phyloP scores from a whole-genome alignment of 1,139 yeast genomes.

The Saccharomyces hybrid region DNA sequence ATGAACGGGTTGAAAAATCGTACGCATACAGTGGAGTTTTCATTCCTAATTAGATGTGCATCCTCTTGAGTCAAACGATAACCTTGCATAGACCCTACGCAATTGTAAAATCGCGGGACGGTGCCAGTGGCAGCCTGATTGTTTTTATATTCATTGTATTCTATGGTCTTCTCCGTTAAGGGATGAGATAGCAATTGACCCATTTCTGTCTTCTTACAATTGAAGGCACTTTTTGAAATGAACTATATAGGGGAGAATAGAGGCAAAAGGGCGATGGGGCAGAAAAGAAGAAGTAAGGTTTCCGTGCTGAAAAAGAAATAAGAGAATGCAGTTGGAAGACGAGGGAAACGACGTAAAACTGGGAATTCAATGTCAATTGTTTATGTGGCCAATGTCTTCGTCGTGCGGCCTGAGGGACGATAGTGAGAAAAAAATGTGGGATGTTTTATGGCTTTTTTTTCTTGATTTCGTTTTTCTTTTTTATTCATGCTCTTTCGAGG shows the following conservation, averaged over 20 bases:
- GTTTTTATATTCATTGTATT: constrained; percentile 35
- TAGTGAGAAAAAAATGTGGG: background rate
- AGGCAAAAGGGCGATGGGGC: background rate
- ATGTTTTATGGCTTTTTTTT: background rate
- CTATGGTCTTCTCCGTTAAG: constrained; percentile 57
- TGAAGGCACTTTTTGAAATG: background rate
- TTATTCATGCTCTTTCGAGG: background rate
- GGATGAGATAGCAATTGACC: constrained; percentile 76
- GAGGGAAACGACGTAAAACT: background rate
- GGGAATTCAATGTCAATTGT: background rate
- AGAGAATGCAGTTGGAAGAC: background rate
- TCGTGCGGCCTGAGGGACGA: background rate
- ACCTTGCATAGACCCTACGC: constrained; percentile 75
- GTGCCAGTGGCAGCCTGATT: constrained; percentile 5
- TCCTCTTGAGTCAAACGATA: constrained; percentile 73
- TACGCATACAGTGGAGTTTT: constrained; percentile 16
- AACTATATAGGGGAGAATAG: background rate
- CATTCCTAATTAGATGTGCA: constrained; percentile 45
- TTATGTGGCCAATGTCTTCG: background rate
- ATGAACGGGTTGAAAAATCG: constrained; percentile 31
- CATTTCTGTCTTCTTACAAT: constrained; percentile 35
- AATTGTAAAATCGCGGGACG: constrained; percentile 40
- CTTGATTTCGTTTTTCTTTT: background rate
- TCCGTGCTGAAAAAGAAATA: background rate
- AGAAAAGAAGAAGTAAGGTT: background rate